These are phyloP conservation scores for Comarum palustre DNA, from an alignment of 306 rosid genomes.

Conservation along the genomic window DNA sequence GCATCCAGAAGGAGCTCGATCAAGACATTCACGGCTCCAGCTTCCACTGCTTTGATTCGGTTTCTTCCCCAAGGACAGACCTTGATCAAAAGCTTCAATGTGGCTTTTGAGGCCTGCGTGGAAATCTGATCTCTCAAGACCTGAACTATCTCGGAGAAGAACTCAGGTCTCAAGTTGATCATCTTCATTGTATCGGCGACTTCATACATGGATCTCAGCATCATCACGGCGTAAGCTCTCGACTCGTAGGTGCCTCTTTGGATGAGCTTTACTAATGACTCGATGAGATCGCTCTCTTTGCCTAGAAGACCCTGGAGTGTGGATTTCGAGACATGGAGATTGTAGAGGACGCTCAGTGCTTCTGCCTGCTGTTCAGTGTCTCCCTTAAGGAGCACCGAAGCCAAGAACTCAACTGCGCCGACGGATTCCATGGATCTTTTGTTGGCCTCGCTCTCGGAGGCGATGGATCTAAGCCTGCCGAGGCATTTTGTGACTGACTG, in stretches of 20 bases:
- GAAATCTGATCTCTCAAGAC: constrained; percentile 56
- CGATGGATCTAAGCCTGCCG: constrained; percentile 46
- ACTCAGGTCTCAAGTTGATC: constrained; percentile 22
- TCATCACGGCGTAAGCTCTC: constrained; percentile 51
- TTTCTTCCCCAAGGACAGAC: constrained; percentile 56
- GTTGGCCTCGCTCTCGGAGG: constrained; percentile 57
- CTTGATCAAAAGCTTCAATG: constrained; percentile 43
- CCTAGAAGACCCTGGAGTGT: constrained; percentile 30
- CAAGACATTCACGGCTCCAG: constrained; percentile 51
- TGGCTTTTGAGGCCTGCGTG: constrained; percentile 46
- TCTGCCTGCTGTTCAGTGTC: constrained; percentile 28
- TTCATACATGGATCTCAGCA: constrained; percentile 52
- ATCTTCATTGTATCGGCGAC: constrained; percentile 34
- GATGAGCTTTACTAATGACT: constrained; percentile 41
- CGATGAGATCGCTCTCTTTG: constrained; percentile 34
- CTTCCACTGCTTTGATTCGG: constrained; percentile 55
- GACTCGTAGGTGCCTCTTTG: constrained; percentile 60
- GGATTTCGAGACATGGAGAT: constrained; percentile 44
- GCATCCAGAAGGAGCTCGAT: constrained; percentile 56
- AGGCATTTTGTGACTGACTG: constrained; percentile 36
- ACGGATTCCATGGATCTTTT: constrained; percentile 52
- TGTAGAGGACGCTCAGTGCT: constrained; percentile 50
- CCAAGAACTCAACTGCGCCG: constrained; percentile 56
- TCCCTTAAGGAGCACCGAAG: constrained; percentile 25
- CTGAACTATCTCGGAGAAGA: constrained; percentile 46